Evolutionary conservation across 2,329 filamentous ascomycete genomes (phyloP).

Genomic region (Rasamsonia emersonii): DNA sequence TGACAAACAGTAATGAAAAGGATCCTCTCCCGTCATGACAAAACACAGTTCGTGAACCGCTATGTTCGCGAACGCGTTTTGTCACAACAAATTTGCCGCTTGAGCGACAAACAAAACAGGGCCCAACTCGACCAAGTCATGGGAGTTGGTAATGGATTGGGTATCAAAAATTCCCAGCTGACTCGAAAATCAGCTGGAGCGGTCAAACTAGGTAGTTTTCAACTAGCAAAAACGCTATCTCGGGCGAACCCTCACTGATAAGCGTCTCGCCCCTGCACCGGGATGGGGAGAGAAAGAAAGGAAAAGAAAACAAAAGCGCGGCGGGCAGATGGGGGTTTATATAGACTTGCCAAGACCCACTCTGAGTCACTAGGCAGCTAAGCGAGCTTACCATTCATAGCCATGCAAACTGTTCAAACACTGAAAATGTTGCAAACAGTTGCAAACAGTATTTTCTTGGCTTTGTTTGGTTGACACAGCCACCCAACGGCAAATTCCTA

Average conservation of each 20-base stretch:
- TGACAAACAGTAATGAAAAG: constrained; percentile 31
- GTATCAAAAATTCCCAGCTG: constrained; percentile 71
- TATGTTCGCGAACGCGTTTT: too few relatives aligned
- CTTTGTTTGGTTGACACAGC: too few relatives aligned
- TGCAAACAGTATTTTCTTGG: too few relatives aligned
- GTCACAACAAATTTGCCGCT: too few relatives aligned
- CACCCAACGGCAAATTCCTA: too few relatives aligned
- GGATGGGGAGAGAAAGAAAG: constrained; percentile 31
- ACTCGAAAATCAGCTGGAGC: constrained; percentile 62
- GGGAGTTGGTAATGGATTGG: constrained; percentile 18
- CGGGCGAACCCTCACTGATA: constrained; percentile 82
- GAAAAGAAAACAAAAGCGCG: constrained; percentile 18
- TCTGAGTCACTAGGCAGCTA: too few relatives aligned
- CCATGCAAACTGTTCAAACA: too few relatives aligned
- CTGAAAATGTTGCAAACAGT: too few relatives aligned
- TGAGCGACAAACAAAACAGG: too few relatives aligned
- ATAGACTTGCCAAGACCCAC: too few relatives aligned
- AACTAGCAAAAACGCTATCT: constrained; percentile 85
- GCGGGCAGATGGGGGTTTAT: constrained; percentile 14
- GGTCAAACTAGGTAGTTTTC: constrained; percentile 74
- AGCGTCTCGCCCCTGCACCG: constrained; percentile 63
- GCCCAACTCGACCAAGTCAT: neutral
- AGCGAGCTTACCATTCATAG: too few relatives aligned
- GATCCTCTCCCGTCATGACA: constrained; percentile 16
- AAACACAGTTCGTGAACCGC: too few relatives aligned